Conservation (phyloP, 306 rosid genomes). For the Parietaria judaica region DNA sequence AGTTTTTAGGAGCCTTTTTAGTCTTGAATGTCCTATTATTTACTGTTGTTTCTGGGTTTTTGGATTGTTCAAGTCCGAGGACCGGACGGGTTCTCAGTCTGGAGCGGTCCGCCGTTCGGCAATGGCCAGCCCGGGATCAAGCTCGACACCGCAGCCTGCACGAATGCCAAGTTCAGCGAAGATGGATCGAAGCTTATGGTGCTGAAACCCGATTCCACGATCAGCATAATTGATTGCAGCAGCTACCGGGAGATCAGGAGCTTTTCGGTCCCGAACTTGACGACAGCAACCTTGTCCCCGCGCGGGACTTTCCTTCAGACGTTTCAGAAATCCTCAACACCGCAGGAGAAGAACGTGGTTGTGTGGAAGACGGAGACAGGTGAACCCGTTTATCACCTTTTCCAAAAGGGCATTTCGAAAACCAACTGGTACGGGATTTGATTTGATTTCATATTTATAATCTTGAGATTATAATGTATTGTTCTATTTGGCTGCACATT, state of each 20-base stretch:
- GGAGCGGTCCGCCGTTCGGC: constrained; percentile 77
- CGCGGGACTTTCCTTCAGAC: constrained; percentile 68
- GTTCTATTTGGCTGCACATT: constrained; percentile 9
- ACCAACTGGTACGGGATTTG: constrained; percentile 45
- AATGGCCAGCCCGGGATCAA: constrained; percentile 48
- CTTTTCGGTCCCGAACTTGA: constrained; percentile 53
- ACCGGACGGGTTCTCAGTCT: constrained; percentile 61
- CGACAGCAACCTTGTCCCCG: constrained; percentile 60
- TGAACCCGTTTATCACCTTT: constrained; percentile 47
- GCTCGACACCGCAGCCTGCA: constrained; percentile 55
- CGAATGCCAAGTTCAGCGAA: constrained; percentile 56
- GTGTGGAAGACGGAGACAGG: constrained; percentile 64
- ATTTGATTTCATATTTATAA: constrained; percentile 1
- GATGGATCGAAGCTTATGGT: constrained; percentile 69
- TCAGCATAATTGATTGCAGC: constrained; percentile 44
- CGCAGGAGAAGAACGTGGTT: constrained; percentile 67
- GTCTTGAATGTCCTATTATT: background rate
- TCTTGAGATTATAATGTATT: background rate
- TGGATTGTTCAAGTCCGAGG: constrained; percentile 46
- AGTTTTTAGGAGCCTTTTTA: no score
- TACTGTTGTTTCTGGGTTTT: background rate
- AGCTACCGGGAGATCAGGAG: constrained; percentile 49
- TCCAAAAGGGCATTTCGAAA: constrained; percentile 66
- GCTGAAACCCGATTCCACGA: constrained; percentile 41
- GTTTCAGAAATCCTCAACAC: constrained; percentile 53